Evolutionary conservation across 2,329 filamentous ascomycete species (phyloP).

Genomic region (Elsinoe perseae): DNA sequence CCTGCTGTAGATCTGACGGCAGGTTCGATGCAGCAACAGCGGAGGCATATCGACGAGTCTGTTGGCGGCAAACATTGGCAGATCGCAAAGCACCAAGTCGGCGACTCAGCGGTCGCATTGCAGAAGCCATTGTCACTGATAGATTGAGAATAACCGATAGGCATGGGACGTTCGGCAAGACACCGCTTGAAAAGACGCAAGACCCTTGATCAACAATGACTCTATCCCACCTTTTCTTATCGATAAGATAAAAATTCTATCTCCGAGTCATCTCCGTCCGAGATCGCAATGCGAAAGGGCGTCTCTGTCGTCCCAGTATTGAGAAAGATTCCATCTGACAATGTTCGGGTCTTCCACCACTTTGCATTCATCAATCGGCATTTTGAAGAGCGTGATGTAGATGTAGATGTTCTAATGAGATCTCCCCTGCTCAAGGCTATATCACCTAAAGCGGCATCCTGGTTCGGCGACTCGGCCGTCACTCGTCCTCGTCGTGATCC

Average conservation of each 20-base stretch:
- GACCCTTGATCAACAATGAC: conserved; percentile 13
- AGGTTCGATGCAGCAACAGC: conserved; percentile 36
- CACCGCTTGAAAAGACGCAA: background rate
- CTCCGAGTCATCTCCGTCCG: conserved; percentile 12
- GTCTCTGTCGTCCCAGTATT: too few species aligned
- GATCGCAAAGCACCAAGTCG: background rate
- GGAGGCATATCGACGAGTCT: conserved; percentile 30
- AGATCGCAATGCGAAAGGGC: background rate
- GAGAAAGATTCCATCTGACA: too few species aligned
- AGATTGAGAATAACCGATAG: background rate
- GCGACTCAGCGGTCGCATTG: conserved; percentile 12
- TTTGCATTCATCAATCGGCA: too few species aligned
- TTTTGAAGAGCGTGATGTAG: too few species aligned
- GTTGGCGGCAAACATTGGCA: background rate
- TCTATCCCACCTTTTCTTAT: conserved; percentile 11
- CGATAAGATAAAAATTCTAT: conserved; percentile 14
- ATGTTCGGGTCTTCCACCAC: too few species aligned
- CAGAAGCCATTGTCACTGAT: conserved; percentile 1
- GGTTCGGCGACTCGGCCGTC: too few species aligned
- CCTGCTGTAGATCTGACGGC: conserved; percentile 34
- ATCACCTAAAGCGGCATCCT: too few species aligned
- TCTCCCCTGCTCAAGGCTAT: too few species aligned
- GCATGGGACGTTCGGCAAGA: background rate
- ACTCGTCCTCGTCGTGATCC: conserved; percentile 4
- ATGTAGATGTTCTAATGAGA: too few species aligned